A percentile compares a stretch with the other conserved stretches of the same genome.
These are phyloP conservation scores for Pichia cephalocereana DNA, from an alignment of 805 yeast genomes.

Conservation along the genomic window DNA sequence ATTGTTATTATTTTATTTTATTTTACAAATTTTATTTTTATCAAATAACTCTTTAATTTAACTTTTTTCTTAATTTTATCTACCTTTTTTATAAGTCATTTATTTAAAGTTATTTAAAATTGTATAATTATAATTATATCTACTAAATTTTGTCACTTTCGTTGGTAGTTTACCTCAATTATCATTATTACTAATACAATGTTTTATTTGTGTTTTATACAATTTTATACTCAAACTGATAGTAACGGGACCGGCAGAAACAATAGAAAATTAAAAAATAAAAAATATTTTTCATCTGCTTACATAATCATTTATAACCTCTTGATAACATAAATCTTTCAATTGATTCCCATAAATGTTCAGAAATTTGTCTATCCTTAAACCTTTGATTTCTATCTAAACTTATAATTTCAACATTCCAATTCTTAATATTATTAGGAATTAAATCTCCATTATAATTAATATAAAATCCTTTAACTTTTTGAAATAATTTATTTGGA, in stretches of 20 bases:
- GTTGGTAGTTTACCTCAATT: too few relatives aligned
- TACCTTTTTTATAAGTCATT: background rate
- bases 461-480: conserved; percentile 73
- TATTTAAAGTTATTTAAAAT: background rate
- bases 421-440: conserved; percentile 65
- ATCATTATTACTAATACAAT: too few relatives aligned
- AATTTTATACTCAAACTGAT: too few relatives aligned
- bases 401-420: conserved; percentile 79
- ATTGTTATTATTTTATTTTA: background rate
- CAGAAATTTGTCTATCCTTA: conserved; percentile 80
- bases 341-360: conserved; percentile 73
- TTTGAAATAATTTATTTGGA: conserved; percentile 74
- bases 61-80: background rate
- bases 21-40: background rate
- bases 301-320: conserved; percentile 37
- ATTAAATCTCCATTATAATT: conserved; percentile 70
- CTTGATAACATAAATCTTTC: conserved; percentile 63
- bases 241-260: too few relatives aligned
- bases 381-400: conserved; percentile 79
- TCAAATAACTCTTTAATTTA: background rate
- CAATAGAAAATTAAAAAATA: too few relatives aligned
- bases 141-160: too few relatives aligned
- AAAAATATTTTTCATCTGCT: too few relatives aligned
- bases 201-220: too few relatives aligned
- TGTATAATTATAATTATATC: too few relatives aligned